Percentiles rank a stretch among this genome's conserved stretches.
phyloP scores from a whole-genome alignment of 768 basidiomycete genomes.

The Multifurca ochricompacta region DNA sequence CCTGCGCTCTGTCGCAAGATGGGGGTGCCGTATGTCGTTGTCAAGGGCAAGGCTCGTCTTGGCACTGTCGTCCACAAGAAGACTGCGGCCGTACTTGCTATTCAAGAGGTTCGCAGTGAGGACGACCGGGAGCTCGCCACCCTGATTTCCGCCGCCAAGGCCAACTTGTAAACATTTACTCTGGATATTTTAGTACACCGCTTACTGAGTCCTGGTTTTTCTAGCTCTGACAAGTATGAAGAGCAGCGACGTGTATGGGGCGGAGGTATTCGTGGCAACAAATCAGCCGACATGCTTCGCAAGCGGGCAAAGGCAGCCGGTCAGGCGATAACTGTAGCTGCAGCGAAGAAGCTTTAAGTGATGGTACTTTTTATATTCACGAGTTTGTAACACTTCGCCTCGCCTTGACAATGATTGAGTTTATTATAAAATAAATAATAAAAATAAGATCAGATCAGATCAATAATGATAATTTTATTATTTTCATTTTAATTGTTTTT shows the following conservation, averaged over 20 bases:
- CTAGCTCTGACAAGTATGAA: slow-evolving; percentile 86
- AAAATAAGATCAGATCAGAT: too few species aligned
- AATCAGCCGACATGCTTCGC: slow-evolving; percentile 87
- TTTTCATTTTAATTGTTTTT: too few species aligned
- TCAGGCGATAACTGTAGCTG: slow-evolving; percentile 46
- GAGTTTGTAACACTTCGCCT: too few species aligned
- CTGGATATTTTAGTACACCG: neutral
- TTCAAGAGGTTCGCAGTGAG: slow-evolving; percentile 93
- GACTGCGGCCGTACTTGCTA: slow-evolving; percentile 83
- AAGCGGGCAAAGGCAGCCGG: slow-evolving; percentile 92
- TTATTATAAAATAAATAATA: too few species aligned
- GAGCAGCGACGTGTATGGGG: slow-evolving; percentile 91
- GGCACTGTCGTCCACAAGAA: slow-evolving; percentile 99
- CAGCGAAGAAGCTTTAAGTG: slow-evolving; percentile 59
- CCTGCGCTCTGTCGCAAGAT: slow-evolving; percentile 99
- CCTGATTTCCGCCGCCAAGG: slow-evolving; percentile 88
- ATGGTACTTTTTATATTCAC: too few species aligned
- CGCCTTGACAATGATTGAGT: too few species aligned
- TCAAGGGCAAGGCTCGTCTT: slow-evolving; percentile 96
- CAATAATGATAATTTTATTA: too few species aligned
- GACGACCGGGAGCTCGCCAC: slow-evolving; percentile 91
- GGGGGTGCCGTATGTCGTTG: slow-evolving; percentile 98
- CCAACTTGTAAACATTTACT: slow-evolving; percentile 72
- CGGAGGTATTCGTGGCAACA: slow-evolving; percentile 92
- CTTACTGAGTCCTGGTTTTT: neutral